Evolutionary conservation across 345 rosid genomes (phyloP).

Genomic region (Hevea brasiliensis): DNA sequence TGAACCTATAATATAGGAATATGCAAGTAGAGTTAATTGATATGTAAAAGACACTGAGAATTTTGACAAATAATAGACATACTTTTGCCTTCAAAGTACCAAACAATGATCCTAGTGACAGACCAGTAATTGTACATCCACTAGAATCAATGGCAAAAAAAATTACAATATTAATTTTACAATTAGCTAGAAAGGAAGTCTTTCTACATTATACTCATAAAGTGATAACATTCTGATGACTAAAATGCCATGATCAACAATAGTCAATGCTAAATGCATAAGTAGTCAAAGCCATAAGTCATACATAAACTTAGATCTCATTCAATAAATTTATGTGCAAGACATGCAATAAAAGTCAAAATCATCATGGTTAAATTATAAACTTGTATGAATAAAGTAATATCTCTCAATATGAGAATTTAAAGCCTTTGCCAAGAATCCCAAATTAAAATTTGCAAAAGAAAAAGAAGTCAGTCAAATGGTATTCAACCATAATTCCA

Average conservation of each 20-base stretch:
- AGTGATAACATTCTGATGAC: neutral
- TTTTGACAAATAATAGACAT: slow-evolving; percentile 11
- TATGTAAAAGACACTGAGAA: neutral
- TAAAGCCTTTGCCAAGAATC: neutral
- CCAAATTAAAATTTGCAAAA: neutral
- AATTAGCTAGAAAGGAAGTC: neutral
- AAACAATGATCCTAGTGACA: slow-evolving; percentile 74
- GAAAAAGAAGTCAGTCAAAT: neutral
- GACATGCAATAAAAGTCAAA: no score
- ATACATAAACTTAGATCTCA: neutral
- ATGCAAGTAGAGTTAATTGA: slow-evolving; percentile 14
- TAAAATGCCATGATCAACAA: neutral
- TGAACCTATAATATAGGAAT: slow-evolving; percentile 58
- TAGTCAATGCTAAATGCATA: no score
- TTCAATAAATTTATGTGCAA: no score
- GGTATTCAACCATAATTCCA: no score
- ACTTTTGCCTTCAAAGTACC: slow-evolving; percentile 85
- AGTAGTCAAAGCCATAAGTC: neutral
- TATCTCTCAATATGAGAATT: neutral
- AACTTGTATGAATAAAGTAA: neutral
- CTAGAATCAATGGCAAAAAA: slow-evolving; percentile 44
- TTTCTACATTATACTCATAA: neutral
- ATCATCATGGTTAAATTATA: neutral
- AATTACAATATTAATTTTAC: neutral
- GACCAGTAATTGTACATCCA: slow-evolving; percentile 90